Percentiles rank a stretch among this genome's conserved stretches.
phyloP scores from a whole-genome alignment of 2,329 filamentous ascomycete genomes.

The Sarocladium kiliense region DNA sequence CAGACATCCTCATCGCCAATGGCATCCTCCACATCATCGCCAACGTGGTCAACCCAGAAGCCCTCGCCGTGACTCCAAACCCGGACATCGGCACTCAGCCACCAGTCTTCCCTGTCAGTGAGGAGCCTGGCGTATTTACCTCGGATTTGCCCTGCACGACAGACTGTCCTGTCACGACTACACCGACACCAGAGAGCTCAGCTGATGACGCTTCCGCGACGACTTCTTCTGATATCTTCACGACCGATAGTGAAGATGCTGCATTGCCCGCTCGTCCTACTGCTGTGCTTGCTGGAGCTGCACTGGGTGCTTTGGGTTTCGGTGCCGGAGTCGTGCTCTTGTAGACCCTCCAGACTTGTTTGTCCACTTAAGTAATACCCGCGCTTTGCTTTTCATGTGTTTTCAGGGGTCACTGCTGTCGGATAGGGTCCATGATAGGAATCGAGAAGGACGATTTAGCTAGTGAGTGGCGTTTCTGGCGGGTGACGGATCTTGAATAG shows the following conservation, averaged over 20 bases:
- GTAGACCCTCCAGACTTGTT: constrained; percentile 8
- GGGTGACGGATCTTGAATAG: background rate
- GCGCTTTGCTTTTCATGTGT: too few species aligned
- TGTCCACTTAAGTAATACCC: too few species aligned
- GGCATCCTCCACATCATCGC: constrained; percentile 56
- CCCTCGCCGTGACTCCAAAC: constrained; percentile 28
- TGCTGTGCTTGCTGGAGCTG: constrained; percentile 21
- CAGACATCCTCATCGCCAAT: constrained; percentile 50
- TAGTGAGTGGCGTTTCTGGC: background rate
- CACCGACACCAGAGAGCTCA: constrained; percentile 10
- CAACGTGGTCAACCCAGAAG: constrained; percentile 41
- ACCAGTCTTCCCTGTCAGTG: constrained; percentile 50
- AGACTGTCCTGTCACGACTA: constrained; percentile 30
- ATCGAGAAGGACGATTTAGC: background rate
- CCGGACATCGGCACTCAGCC: constrained; percentile 33
- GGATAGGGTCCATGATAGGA: too few species aligned
- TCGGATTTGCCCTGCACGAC: constrained; percentile 36
- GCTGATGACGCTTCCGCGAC: constrained; percentile 12
- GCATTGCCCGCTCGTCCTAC: constrained; percentile 18
- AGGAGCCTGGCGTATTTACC: constrained; percentile 35
- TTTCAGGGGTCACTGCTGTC: too few species aligned
- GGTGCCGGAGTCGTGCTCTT: constrained; percentile 23
- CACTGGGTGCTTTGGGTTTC: constrained; percentile 23
- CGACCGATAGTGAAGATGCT: constrained; percentile 18
- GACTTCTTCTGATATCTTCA: constrained; percentile 7